phyloP scores from a whole-genome alignment of 768 basidiomycete genomes.

The Hericium coralloides region DNA sequence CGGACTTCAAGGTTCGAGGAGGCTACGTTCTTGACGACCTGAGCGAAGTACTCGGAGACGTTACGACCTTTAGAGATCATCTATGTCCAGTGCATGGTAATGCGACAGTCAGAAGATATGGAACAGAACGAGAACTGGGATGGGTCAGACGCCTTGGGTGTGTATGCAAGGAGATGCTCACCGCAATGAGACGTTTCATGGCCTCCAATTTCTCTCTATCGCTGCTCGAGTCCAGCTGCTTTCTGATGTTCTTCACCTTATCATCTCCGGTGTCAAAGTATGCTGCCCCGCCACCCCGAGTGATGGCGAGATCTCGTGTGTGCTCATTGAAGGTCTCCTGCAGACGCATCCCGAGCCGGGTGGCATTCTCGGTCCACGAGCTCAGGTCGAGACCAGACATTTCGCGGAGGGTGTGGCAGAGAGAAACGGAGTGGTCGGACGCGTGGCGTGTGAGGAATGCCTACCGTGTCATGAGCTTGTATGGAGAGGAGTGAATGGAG shows the following conservation, averaged over 20 bases:
- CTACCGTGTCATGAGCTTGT: neutral
- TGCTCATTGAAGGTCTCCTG: slow-evolving; percentile 79
- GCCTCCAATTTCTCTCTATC: slow-evolving; percentile 92
- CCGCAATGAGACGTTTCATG: slow-evolving; percentile 90
- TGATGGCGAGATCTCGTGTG: slow-evolving; percentile 60
- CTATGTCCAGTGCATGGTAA: slow-evolving; percentile 27
- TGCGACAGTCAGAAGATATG: neutral
- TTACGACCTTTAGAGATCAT: slow-evolving; percentile 89
- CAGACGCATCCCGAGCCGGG: slow-evolving; percentile 72
- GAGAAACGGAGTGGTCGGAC: neutral
- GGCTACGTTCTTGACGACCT: slow-evolving; percentile 95
- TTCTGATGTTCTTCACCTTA: slow-evolving; percentile 71
- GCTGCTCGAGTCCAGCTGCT: slow-evolving; percentile 79
- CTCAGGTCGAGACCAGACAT: slow-evolving; percentile 25
- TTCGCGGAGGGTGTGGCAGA: neutral
- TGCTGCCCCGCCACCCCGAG: slow-evolving; percentile 43
- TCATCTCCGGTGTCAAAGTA: slow-evolving; percentile 73
- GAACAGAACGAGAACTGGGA: slow-evolving; percentile 2
- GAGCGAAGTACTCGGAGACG: slow-evolving; percentile 90
- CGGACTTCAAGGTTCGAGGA: slow-evolving; percentile 88
- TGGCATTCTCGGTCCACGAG: slow-evolving; percentile 70
- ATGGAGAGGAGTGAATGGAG: neutral
- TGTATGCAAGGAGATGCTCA: slow-evolving; percentile 31
- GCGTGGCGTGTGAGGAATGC: neutral
- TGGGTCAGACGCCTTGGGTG: neutral